Conservation (phyloP, 2,329 filamentous ascomycete genomes). For the Claviceps lovelessii region DNA sequence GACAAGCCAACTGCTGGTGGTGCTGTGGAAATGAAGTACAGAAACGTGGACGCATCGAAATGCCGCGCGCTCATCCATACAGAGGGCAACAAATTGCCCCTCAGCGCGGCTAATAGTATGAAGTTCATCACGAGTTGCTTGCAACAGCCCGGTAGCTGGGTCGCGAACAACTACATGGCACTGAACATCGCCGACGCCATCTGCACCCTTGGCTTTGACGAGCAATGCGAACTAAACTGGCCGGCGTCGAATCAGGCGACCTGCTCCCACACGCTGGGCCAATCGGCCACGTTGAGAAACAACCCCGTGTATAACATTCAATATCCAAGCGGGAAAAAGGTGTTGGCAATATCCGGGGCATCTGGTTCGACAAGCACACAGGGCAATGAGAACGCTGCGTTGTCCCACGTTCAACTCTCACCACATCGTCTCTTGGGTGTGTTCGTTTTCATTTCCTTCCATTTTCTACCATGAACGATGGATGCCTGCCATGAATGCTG, state of each 20-base stretch:
- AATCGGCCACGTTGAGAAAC: constrained; percentile 18
- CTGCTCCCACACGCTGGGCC: constrained; percentile 29
- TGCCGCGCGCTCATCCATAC: constrained; percentile 36
- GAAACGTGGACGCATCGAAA: constrained; percentile 27
- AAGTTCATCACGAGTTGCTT: constrained; percentile 36
- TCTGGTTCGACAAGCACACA: background rate
- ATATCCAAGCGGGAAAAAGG: constrained; percentile 29
- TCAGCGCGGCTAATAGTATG: constrained; percentile 37
- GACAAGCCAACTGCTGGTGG: constrained; percentile 33
- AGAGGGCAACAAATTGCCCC: constrained; percentile 22
- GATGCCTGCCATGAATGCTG: background rate
- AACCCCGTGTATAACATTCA: constrained; percentile 32
- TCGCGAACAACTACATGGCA: constrained; percentile 31
- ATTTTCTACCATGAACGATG: background rate
- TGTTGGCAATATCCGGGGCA: constrained; percentile 18
- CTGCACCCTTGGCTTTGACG: constrained; percentile 32
- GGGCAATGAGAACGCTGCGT: background rate
- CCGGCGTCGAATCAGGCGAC: constrained; percentile 29
- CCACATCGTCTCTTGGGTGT: background rate
- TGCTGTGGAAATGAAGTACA: constrained; percentile 31
- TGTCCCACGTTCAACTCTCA: background rate
- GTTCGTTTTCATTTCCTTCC: background rate
- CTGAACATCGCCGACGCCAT: constrained; percentile 37
- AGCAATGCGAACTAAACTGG: constrained; percentile 31
- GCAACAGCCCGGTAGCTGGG: constrained; percentile 27